Evolutionary conservation across 768 basidiomycete species (phyloP), one percentile per base, ranked within the genome.

Genomic region (Russula sp.): DNA sequence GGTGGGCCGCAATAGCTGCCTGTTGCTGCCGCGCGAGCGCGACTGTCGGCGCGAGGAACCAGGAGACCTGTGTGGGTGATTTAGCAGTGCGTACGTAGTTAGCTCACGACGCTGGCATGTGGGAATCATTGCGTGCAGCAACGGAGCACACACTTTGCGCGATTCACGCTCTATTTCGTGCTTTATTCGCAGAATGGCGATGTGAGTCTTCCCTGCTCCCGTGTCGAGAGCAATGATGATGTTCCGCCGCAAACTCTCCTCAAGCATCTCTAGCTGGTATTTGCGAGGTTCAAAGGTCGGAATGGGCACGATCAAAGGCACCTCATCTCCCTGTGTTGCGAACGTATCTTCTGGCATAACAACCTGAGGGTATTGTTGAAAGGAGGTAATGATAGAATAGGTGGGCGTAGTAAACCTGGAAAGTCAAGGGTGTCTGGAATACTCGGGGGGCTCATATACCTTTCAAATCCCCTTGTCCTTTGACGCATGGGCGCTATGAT

Each of bases 11-110:
- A 57, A 92, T 87, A 18, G 88, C 88, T 5, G 69, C 65, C 53
- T 76, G 75, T 70, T 92, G 90, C 71, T 92, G 90, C 61, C 84
- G 79, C 67, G 88, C 89, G 3, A 92, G 77, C 0, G 89, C 82
- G 7, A 90, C 89, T 0, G 90, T 91, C 0, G 90, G 90, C 0
- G 88, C 87, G 14, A 91, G 72, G 71, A 92, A 92, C 90, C 90
- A 92, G 0, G 84, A 88, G 7, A 88, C 75, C 89, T 91, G 32
- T 16, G n/a, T 44, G 10, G 49, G 44, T 18, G 7, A 42, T 5
- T 48, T 22, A 24, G 4, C 46, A 3, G 22, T 46, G 44, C 10
- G 8, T 46, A n/a, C 18, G 8, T 46, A n/a, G 44, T 10, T n/a
- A 46, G 9, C 20, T n/a, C 42, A 9, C 3, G 8, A 20, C 20